Base-by-base conservation (phyloP, 179 eudicot genomes). In the Silene vulgaris region DNA sequence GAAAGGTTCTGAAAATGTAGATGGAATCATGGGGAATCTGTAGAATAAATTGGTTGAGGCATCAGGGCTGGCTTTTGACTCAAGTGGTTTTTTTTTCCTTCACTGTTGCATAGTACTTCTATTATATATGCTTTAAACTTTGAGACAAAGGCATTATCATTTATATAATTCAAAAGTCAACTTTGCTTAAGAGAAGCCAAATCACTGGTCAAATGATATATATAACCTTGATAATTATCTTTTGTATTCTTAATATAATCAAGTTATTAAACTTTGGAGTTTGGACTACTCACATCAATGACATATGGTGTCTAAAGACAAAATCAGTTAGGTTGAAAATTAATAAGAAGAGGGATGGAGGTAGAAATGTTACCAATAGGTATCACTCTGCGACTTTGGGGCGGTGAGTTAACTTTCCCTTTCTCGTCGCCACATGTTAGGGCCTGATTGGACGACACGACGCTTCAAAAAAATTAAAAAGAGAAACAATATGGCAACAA, bases 91-190 rank as follows among this genome's bases (percentile, higher is more conserved):
- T 69, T 32, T 50, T 75, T 29, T 23, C 52, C 48, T 8, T 8
- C 8, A 35, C 6, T 35, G 6, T 62, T 11, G 23, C 13, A 75
- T 63, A 13, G 72, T 52, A 52, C 26, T 35, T 7, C 3, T 32
- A 32, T 50, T n/a, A 52, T 52, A 52, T 52, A 0, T 13, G 59
- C 59, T 13, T 14, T 52, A 13, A 11, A 65, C 9, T 30, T 71
- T 63, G 73, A 70, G 52, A 54, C 62, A 75, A 75, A 74, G 73
- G 12, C 26, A 20, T 7, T 35, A 54, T 75, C 54, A 80, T 65
- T 75, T 64, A 72, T 72, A 66, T 79, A 80, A 65, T 75, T 32
- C 52, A 65, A 72, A 21, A 71, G 73, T 66, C 73, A 56, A 13
- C 76, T 71, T 69, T 54, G 67, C 30, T 70, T 68, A 40, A 13